Base-by-base conservation (phyloP, 306 rosid species). In the Boehmeria nivea region DNA sequence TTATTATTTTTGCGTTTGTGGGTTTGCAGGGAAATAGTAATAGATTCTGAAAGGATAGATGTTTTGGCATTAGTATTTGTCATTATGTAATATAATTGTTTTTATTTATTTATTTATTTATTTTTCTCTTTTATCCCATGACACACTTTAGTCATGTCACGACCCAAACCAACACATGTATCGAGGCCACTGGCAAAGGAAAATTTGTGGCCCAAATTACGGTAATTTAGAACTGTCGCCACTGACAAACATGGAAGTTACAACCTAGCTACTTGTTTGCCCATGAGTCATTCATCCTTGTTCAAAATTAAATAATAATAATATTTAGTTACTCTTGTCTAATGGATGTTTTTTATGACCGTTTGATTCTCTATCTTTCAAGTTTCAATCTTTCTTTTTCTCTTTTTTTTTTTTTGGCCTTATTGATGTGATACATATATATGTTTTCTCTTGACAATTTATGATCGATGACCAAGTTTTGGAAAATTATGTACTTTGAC, bases 171-270 rank as follows among this genome's bases (percentile, higher is more conserved):
- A 33, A 37, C 78, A 66, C 78, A 34, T 55, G 69, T 31, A 61
- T 54, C 65, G 72, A 66, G 78, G 69, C 21, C 34, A 52, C 42
- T 47, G 43, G n/a, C n/a, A 28, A 52, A 52, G 27, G 25, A 48
- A 40, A 57, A 57, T 43, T 54, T 52, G 61, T 49, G 57, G 66
- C 66, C 40, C 56, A 72, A 66, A 46, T 54, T 54, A 54, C 63
- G 47, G 72, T 27, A 39, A 44, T 59, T 50, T 33, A 64, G 23
- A 57, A 58, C 44, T 24, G 49, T 31, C 44, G 20, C 54, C 17
- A 31, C 72, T 64, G 80, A 64, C 72, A 69, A 43, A 36, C 80
- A 69, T 75, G 76, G 69, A 75, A 75, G 76, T 69, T 60, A 60
- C 72, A 64, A 74, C 67, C 50, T 57, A 49, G 51, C 65, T 33